Evolutionary conservation across 352 stramenopile species (phyloP), one percentile per base, ranked within the genome.

Genomic region (Globisporangium apiculatum): DNA sequence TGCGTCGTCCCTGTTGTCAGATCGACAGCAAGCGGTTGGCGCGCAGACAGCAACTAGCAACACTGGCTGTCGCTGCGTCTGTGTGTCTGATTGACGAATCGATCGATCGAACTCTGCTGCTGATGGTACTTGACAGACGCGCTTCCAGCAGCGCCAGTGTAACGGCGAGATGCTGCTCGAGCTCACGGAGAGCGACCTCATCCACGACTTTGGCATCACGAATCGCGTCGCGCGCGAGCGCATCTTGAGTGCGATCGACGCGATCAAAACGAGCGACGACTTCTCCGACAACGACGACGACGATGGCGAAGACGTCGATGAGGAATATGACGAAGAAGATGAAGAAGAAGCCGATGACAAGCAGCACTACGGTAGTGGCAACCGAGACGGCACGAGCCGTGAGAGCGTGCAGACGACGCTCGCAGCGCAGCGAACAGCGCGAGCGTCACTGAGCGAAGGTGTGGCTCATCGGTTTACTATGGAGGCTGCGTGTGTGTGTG

Each of bases 201-300:
- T 89, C 52, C 88, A 89, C 52, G 80, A 90, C 57, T 85, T 88
- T 53, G 78, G 71, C 24, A 75, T 93, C 46, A 79, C 76, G 56
- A 82, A 85, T 48, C 74, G 79, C 31, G 53, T 83, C 17, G 69
- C 86, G 14, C 80, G 80, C 7, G 78, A 93, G 50, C 71, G 77
- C 5, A 89, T 92, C 50, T 61, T 92, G 31, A 85, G 73, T 53
- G 83, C 79, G 5, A 90, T 92, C 35, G 78, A 90, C 38, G 79
- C 79, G 3, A 89, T 87, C 57, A 87, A 91, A 53, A 88, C 71
- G 15, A 87, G 73, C 37, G 74, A 86, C 41, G 76, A 76, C 14
- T 86, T 78, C 40, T 86, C 73, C 0, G 77, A 88, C 41, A 74
- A 86, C 12, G 80, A 86, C 1, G 80, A 86, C 1, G 71, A 86